Conservation (phyloP, 768 basidiomycete genomes). For the Kwoniella mangroviensis region DNA sequence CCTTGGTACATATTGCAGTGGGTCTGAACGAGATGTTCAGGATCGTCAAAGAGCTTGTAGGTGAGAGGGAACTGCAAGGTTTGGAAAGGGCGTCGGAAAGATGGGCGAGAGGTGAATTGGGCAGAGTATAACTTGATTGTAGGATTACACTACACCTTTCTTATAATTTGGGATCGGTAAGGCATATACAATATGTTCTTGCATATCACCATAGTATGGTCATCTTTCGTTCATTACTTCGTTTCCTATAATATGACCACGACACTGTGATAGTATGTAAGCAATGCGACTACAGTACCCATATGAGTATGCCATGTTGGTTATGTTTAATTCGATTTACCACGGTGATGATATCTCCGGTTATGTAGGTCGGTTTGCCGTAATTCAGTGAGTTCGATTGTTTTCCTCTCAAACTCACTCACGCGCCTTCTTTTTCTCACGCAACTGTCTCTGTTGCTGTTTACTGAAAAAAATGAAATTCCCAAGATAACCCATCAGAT, state of each 20-base stretch:
- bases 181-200: too few species aligned
- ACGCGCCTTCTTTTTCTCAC: slow-evolving; percentile 14
- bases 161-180: too few species aligned
- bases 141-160: too few species aligned
- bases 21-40: slow-evolving; percentile 46
- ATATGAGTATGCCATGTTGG: too few species aligned
- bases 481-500: neutral
- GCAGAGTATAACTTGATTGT: neutral
- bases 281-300: too few species aligned
- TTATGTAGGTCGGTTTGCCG: neutral
- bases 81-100: slow-evolving; percentile 39
- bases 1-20: slow-evolving; percentile 39
- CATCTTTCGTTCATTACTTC: too few species aligned
- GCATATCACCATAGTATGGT: too few species aligned
- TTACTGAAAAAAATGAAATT: neutral
- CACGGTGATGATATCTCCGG: too few species aligned
- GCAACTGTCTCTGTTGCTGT: neutral
- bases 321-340: too few species aligned
- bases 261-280: too few species aligned
- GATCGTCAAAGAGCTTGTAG: slow-evolving; percentile 42
- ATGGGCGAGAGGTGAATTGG: slow-evolving; percentile 23
- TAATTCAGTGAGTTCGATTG: neutral
- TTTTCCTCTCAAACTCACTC: neutral
- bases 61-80: slow-evolving; percentile 48
- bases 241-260: too few species aligned